These are phyloP conservation scores for Dichotomopilus funicola DNA, from an alignment of 2,329 filamentous ascomycete genomes.

Conservation along the genomic window DNA sequence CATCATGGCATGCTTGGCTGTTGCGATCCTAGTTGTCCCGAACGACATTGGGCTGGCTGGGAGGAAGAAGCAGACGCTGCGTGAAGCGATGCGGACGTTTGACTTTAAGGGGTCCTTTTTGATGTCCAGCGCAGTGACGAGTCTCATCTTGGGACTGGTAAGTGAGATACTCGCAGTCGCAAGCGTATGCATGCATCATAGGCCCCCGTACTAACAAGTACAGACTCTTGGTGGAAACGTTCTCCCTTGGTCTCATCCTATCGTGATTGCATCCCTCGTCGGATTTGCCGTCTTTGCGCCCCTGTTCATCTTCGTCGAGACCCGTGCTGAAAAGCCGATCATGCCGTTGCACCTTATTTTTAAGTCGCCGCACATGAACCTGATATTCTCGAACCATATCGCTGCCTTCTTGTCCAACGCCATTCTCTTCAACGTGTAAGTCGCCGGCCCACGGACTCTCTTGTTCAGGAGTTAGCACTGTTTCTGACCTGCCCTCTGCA, in stretches of 20 bases:
- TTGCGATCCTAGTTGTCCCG: conserved; percentile 45
- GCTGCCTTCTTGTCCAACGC: conserved; percentile 47
- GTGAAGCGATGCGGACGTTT: conserved; percentile 48
- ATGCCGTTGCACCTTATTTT: conserved; percentile 52
- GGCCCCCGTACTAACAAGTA: background rate
- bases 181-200: too few species aligned
- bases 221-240: conserved; percentile 59
- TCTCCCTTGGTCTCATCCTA: conserved; percentile 54
- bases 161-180: conserved; percentile 20
- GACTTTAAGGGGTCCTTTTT: conserved; percentile 50
- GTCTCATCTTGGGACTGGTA: conserved; percentile 53
- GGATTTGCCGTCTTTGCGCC: conserved; percentile 44
- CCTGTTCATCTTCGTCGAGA: conserved; percentile 47
- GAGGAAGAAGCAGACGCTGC: conserved; percentile 37
- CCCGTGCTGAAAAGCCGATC: conserved; percentile 45
- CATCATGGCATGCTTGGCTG: conserved; percentile 39
- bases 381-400: conserved; percentile 51
- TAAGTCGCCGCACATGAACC: conserved; percentile 45
- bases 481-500: background rate
- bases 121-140: conserved; percentile 47
- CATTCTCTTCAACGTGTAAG: conserved; percentile 50
- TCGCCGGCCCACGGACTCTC: background rate
- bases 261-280: conserved; percentile 46
- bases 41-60: conserved; percentile 44
- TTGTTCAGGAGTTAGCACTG: background rate